A percentile compares a stretch with the other conserved stretches of the same genome.
Evolutionary conservation across 768 basidiomycete genomes (phyloP).

Genomic region (Suillus plorans): DNA sequence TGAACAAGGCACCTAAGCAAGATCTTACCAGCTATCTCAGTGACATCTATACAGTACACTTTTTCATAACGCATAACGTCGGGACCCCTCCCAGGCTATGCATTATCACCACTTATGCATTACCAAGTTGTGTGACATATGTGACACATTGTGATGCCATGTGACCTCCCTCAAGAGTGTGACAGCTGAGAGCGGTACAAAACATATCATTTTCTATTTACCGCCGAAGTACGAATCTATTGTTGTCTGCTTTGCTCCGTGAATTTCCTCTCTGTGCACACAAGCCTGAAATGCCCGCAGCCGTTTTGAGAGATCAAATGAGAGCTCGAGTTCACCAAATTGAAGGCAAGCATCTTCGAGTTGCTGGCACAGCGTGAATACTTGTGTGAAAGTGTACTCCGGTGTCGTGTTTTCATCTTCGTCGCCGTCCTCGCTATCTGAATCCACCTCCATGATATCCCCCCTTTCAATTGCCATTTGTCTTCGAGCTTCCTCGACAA

Average conservation of each 20-base stretch:
- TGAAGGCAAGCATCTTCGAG: too few species aligned
- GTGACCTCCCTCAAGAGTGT: neutral
- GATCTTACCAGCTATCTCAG: slow-evolving; percentile 32
- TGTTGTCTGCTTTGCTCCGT: neutral
- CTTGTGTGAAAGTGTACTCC: too few species aligned
- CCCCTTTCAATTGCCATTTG: neutral
- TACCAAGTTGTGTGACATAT: neutral
- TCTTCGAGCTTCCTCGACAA: neutral
- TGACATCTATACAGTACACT: slow-evolving; percentile 23
- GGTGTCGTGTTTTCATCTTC: too few species aligned
- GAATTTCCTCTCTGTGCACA: neutral
- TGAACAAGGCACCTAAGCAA: neutral
- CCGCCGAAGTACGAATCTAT: neutral
- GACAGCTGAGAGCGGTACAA: neutral
- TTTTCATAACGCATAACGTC: neutral
- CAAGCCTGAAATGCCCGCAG: too few species aligned
- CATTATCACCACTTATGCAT: too few species aligned
- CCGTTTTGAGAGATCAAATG: too few species aligned
- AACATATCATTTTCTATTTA: neutral
- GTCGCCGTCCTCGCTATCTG: too few species aligned
- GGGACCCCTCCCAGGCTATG: too few species aligned
- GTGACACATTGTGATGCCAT: neutral
- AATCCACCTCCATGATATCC: neutral
- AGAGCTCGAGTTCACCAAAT: too few species aligned
- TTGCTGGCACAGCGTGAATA: too few species aligned